Evolutionary conservation across 371 early-diverging fungal species (phyloP), one percentile per base, ranked within the genome.

Genomic region (Lichtheimia ramosa): DNA sequence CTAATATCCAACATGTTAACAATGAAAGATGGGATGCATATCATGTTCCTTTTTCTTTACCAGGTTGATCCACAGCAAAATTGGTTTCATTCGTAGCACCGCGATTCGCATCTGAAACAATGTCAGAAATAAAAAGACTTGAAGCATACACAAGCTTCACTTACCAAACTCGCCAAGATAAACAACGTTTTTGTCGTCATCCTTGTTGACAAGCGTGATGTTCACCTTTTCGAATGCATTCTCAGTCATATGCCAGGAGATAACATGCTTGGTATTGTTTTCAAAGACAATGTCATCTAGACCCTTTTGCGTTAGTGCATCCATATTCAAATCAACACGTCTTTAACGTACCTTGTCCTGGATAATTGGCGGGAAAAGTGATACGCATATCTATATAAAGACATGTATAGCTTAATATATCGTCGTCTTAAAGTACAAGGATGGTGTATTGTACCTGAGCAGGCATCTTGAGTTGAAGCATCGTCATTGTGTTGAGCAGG

Each of bases 141-240:
- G 18, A 5, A 14, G 59, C 4, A 41, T n/a, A 55, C 10, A n/a
- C 43, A 24, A 34, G 10, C 34, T 34, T 34, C 34, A 34, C 34
- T 34, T 73, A 77, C 77, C 70, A 64, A 42, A 77, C 51, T 51
- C 53, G 39, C 74, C 74, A 60, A 77, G 43, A 28, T 49, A 28
- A 24, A 42, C 34, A 40, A 48, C 51, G 13, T 58, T 58, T 43
- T 54, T 41, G 41, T 53, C 39, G 41, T 48, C 54, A n/a, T 52
- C 53, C 23, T 62, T 27, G 23, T 41, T 60, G 12, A 72, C 64
- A 16, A 75, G 43, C 10, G 75, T 72, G 27, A 75, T 27, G 28
- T 75, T 72, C 10, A 75, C 66, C 39, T 75, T 54, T 14, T 61
- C 59, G 18, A 64, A 52, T 40, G 39, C 13, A 14, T 59, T 53